Percentiles rank a stretch among this genome's conserved stretches.
phyloP scores from a whole-genome alignment of 768 basidiomycete species.

The Boletus eberwhitei region DNA sequence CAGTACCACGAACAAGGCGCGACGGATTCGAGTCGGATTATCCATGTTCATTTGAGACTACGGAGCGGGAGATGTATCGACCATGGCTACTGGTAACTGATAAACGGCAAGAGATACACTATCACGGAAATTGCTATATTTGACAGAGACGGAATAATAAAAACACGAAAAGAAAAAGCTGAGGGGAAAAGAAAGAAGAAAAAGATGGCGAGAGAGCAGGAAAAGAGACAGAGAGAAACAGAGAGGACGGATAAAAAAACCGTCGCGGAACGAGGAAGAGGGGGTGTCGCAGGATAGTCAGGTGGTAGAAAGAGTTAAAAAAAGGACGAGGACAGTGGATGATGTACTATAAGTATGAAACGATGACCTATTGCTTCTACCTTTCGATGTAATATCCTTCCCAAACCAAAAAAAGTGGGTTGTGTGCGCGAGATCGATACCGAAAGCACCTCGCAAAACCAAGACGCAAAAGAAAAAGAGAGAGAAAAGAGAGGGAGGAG shows the following conservation, averaged over 20 bases:
- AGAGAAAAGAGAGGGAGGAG: too few species aligned
- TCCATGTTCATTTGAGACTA: background rate
- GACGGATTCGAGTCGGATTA: background rate
- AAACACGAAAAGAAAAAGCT: background rate
- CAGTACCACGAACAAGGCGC: background rate
- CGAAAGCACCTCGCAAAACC: conserved; percentile 9
- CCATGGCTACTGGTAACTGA: background rate
- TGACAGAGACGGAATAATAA: background rate
- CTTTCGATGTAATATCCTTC: background rate
- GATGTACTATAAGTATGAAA: conserved; percentile 19
- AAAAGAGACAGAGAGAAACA: background rate
- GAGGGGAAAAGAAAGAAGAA: background rate
- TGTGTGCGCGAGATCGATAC: conserved; percentile 5
- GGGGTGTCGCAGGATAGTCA: conserved; percentile 14
- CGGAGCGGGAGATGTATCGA: background rate
- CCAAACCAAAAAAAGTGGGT: conserved; percentile 4
- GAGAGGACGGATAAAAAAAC: background rate
- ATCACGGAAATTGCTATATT: conserved; percentile 11
- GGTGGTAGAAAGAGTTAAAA: background rate
- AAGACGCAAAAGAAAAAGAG: background rate
- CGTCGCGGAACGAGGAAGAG: background rate
- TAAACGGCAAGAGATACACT: conserved; percentile 19
- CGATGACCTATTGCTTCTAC: conserved; percentile 1
- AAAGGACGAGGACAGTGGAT: background rate
- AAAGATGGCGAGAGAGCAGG: too few species aligned